phyloP scores from a whole-genome alignment of 805 yeast species.

The Candida boleticola region DNA sequence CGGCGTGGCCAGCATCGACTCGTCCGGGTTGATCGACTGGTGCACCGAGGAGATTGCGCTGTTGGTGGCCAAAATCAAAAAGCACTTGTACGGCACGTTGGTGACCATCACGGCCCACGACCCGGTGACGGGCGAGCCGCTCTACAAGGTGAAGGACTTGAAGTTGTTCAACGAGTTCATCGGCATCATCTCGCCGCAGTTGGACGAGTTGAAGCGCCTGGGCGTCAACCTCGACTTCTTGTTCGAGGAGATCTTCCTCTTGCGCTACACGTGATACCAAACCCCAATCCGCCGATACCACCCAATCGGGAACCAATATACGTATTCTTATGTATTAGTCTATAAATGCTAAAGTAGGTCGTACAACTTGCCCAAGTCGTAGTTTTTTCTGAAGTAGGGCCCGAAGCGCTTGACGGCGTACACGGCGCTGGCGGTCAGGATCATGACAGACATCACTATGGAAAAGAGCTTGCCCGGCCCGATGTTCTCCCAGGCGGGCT shows the following conservation, averaged over 20 bases:
- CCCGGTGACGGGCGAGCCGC: constrained; percentile 23
- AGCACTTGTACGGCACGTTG: constrained; percentile 65
- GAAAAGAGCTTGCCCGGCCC: constrained; percentile 71
- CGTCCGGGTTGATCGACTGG: constrained; percentile 75
- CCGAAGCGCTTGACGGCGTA: constrained; percentile 53
- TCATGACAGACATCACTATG: constrained; percentile 59
- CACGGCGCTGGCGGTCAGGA: constrained; percentile 41
- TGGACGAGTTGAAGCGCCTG: constrained; percentile 55
- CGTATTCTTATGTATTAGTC: too few relatives aligned
- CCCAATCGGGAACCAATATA: too few relatives aligned
- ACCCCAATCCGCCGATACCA: not conserved
- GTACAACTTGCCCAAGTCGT: constrained; percentile 56
- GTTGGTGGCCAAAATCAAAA: constrained; percentile 58
- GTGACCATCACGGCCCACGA: constrained; percentile 39
- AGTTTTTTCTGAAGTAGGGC: constrained; percentile 60
- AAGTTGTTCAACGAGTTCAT: constrained; percentile 53
- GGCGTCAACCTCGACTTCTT: constrained; percentile 77
- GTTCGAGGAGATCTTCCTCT: constrained; percentile 41
- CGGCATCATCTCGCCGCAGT: constrained; percentile 54
- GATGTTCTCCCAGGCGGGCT: constrained; percentile 64
- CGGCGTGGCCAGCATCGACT: constrained; percentile 23
- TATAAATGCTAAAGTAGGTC: constrained; percentile 48
- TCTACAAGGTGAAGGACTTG: constrained; percentile 31
- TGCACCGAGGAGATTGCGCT: constrained; percentile 59
- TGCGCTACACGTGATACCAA: constrained; percentile 8